Evolutionary conservation across 164 flowering plant genomes (phyloP).

Genomic region (Chloranthus sessilifolius): DNA sequence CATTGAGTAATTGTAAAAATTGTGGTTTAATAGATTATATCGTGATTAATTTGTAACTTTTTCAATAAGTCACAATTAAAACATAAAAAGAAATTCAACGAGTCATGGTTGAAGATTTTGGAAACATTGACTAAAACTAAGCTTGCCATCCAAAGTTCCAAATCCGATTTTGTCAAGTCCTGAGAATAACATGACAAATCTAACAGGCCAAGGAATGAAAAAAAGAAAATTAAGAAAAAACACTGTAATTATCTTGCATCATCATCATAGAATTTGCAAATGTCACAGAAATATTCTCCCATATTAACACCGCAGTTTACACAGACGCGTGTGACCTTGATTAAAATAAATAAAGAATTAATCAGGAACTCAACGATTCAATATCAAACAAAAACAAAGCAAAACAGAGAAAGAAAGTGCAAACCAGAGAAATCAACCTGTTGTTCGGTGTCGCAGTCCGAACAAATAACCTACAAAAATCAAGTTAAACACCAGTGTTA

Average conservation of each 20-base stretch:
- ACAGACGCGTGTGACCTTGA: slow-evolving; percentile 63
- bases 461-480: slow-evolving; percentile 56
- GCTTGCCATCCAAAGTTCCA: too few species aligned
- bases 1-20: too few species aligned
- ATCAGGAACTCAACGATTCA: too few species aligned
- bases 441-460: slow-evolving; percentile 71
- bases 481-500: slow-evolving; percentile 9
- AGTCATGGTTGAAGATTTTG: too few species aligned
- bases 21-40: too few species aligned
- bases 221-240: not conserved
- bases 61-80: too few species aligned
- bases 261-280: slow-evolving; percentile 92
- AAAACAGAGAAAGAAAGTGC: not conserved
- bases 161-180: too few species aligned
- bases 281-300: slow-evolving; percentile 90
- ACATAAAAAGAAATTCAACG: too few species aligned
- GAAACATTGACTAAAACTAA: too few species aligned
- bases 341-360: not conserved
- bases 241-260: slow-evolving; percentile 44
- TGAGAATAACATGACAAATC: not conserved
- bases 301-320: slow-evolving; percentile 87
- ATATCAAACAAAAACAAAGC: too few species aligned
- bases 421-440: slow-evolving; percentile 33
- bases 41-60: too few species aligned
- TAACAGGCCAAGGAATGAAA: not conserved